phyloP scores from a whole-genome alignment of 2,329 filamentous ascomycete genomes.

The Bipolaris oryzae region DNA sequence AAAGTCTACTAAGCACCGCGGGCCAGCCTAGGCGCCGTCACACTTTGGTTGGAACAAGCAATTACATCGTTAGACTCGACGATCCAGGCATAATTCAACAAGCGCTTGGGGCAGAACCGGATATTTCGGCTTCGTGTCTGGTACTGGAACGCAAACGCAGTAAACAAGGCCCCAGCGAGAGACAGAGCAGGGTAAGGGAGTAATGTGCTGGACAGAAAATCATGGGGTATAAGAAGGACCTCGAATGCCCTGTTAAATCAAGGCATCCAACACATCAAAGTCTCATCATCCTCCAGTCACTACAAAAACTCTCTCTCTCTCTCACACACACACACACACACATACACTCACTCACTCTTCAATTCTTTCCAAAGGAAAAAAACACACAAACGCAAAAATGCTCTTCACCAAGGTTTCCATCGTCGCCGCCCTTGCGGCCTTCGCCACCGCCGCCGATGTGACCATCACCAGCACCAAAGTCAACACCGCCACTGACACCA shows the following conservation, averaged over 20 bases:
- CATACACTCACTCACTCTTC: not conserved
- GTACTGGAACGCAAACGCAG: not conserved
- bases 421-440: slow-evolving; percentile 25
- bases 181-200: too few species aligned
- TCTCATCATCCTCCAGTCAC: too few species aligned
- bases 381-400: slow-evolving; percentile 20
- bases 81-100: not conserved
- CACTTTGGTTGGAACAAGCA: not conserved
- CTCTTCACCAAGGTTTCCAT: slow-evolving; percentile 35
- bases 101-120: not conserved
- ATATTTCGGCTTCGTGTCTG: not conserved
- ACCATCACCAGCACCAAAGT: slow-evolving; percentile 33
- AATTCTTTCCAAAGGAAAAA: not conserved
- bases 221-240: slow-evolving; percentile 8
- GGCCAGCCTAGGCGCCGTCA: not conserved
- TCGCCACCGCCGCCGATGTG: slow-evolving; percentile 34
- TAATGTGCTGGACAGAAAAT: not conserved
- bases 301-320: not conserved
- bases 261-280: too few species aligned
- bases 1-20: too few species aligned
- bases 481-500: not conserved
- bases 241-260: not conserved
- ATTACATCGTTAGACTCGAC: not conserved
- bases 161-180: not conserved
- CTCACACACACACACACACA: too few species aligned